Conservation (phyloP, 805 yeast species). For the Wickerhamomyces sydowiorum region DNA sequence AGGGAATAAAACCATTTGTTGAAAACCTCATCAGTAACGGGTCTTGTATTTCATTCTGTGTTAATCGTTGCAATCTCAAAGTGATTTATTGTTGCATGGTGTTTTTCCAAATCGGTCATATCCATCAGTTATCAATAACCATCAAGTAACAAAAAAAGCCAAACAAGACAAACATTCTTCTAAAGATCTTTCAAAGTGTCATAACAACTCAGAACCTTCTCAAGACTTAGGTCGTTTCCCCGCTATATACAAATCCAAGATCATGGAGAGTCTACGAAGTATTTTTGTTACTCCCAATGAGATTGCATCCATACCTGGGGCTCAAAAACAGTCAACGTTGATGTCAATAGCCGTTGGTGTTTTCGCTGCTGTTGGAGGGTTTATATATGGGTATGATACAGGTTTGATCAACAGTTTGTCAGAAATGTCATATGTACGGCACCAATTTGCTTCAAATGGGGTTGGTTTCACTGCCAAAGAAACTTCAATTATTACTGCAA, state of each 20-base stretch:
- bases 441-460: slow-evolving; percentile 45
- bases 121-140: no score
- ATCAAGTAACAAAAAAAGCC: no score
- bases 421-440: slow-evolving; percentile 66
- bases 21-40: background rate
- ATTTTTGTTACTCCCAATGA: slow-evolving; percentile 14
- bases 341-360: slow-evolving; percentile 72
- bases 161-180: no score
- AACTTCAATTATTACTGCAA: slow-evolving; percentile 67
- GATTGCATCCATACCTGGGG: slow-evolving; percentile 15
- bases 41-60: no score
- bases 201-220: no score
- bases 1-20: no score
- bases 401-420: slow-evolving; percentile 75
- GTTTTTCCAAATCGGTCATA: no score
- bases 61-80: no score
- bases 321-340: slow-evolving; percentile 41
- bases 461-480: slow-evolving; percentile 51
- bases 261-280: slow-evolving; percentile 11
- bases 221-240: no score
- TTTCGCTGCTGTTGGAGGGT: slow-evolving; percentile 89
- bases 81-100: no score
- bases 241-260: no score
- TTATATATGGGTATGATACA: slow-evolving; percentile 85
- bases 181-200: no score